Conservation (phyloP, 1,139 yeast species). For the Candida pseudocylindracea region DNA sequence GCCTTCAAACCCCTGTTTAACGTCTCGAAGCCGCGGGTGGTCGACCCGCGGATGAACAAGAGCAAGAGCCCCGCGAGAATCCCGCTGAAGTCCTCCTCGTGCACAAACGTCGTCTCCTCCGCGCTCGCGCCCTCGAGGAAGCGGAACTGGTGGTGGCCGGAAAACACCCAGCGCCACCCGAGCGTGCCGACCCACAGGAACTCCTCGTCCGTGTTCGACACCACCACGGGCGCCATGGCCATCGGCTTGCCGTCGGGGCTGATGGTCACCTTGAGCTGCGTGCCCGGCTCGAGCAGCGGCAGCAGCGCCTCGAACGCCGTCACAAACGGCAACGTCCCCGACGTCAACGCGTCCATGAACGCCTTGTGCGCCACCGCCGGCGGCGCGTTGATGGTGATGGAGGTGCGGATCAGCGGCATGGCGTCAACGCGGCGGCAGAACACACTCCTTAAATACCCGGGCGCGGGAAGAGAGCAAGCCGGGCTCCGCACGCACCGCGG, state of each 20-base stretch:
- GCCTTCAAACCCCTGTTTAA: background rate
- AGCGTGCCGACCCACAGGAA: background rate
- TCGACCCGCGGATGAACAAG: background rate
- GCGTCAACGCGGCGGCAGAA: too few species aligned
- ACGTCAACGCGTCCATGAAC: background rate
- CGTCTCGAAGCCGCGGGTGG: background rate
- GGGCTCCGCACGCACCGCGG: too few species aligned
- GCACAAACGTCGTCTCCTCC: background rate
- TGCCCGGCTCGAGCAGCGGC: background rate
- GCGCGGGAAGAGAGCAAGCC: too few species aligned
- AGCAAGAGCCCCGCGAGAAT: background rate
- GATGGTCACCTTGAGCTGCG: background rate
- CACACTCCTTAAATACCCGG: too few species aligned
- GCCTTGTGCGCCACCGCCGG: background rate
- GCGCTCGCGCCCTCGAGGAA: background rate
- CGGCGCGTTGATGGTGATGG: background rate
- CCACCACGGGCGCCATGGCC: background rate
- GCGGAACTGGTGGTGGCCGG: background rate
- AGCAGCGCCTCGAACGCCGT: background rate
- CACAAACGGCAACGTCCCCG: background rate
- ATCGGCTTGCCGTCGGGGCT: background rate
- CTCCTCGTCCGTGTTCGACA: background rate
- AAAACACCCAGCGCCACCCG: background rate
- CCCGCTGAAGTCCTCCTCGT: slow-evolving; percentile 1
- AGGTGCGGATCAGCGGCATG: background rate